phyloP scores from a whole-genome alignment of 805 yeast species.

The Cephaloascus fragrans region DNA sequence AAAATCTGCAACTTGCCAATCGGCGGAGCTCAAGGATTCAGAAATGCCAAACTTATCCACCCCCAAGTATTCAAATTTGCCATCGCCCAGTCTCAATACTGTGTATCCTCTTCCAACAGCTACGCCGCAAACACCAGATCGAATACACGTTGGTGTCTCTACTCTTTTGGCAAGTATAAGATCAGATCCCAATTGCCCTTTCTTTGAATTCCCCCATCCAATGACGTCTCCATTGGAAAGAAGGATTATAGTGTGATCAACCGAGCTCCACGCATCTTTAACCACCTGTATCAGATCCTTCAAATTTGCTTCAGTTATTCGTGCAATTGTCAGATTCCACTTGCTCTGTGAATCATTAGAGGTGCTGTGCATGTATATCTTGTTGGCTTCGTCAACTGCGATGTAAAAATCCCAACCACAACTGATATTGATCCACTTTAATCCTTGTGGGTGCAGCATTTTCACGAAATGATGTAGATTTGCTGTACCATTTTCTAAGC shows the following conservation, averaged over 20 bases:
- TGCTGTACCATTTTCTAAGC: no score
- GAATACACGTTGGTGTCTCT: constrained; percentile 15
- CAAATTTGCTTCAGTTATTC: no score
- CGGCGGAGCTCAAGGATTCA: no score
- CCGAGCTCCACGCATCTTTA: no score
- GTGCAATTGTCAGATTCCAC: no score
- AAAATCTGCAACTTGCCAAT: constrained; percentile 3
- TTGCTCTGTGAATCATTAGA: no score
- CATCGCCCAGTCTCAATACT: constrained; percentile 18
- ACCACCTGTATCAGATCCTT: no score
- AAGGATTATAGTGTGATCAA: constrained; percentile 34
- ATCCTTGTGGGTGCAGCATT: constrained; percentile 9
- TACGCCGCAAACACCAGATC: constrained; percentile 5
- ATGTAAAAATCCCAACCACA: constrained; percentile 81
- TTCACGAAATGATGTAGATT: constrained; percentile 8
- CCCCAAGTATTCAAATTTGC: constrained; percentile 14
- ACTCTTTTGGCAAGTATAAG: constrained; percentile 2
- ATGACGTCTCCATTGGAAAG: constrained; percentile 31
- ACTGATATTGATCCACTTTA: constrained; percentile 34
- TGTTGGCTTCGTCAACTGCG: constrained; percentile 25
- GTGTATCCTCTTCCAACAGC: constrained; percentile 55
- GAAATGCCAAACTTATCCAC: constrained; percentile 17
- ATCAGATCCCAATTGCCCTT: constrained; percentile 39
- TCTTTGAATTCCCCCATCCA: constrained; percentile 66
- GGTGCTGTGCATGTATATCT: constrained; percentile 1